A percentile compares a stretch with the other conserved stretches of the same genome.
These are phyloP conservation scores for Polysphondylium violaceum DNA, from an alignment of 78 protist genomes.

Conservation along the genomic window DNA sequence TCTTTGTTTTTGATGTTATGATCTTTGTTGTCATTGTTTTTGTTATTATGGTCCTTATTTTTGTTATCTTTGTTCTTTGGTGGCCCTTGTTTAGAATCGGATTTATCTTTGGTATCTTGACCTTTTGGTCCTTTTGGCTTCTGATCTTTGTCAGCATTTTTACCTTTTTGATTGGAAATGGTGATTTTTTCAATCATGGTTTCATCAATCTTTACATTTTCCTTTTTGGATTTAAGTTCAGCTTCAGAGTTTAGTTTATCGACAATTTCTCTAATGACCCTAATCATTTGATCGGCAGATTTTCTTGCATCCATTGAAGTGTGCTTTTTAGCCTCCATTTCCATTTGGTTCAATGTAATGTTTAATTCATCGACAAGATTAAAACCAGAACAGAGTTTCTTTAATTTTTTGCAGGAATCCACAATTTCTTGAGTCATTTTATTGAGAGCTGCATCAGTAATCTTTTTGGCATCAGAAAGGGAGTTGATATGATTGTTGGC, in stretches of 20 bases:
- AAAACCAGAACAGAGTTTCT: conserved; percentile 22
- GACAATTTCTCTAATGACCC: background rate
- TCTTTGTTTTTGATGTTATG: too few species aligned
- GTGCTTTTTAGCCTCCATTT: conserved; percentile 6
- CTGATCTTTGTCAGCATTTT: too few species aligned
- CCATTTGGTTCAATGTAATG: conserved; percentile 9
- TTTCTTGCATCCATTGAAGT: conserved; percentile 34
- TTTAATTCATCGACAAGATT: conserved; percentile 28
- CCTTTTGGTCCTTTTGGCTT: too few species aligned
- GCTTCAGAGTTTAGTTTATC: background rate
- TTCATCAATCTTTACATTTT: too few species aligned
- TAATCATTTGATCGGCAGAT: conserved; percentile 19
- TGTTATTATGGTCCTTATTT: too few species aligned
- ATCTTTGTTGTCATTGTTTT: too few species aligned
- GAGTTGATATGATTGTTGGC: background rate
- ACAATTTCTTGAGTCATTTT: background rate
- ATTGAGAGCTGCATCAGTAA: background rate
- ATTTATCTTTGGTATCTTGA: too few species aligned
- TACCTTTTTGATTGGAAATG: too few species aligned
- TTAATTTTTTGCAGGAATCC: background rate
- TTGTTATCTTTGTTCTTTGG: too few species aligned
- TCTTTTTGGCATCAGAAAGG: background rate
- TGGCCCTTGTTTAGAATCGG: too few species aligned
- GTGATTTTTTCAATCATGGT: too few species aligned
- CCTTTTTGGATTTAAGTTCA: too few species aligned